A percentile compares a stretch with the other conserved stretches of the same genome.
phyloP scores from a whole-genome alignment of 306 rosid genomes.

The Gastrolobium bilobum region DNA sequence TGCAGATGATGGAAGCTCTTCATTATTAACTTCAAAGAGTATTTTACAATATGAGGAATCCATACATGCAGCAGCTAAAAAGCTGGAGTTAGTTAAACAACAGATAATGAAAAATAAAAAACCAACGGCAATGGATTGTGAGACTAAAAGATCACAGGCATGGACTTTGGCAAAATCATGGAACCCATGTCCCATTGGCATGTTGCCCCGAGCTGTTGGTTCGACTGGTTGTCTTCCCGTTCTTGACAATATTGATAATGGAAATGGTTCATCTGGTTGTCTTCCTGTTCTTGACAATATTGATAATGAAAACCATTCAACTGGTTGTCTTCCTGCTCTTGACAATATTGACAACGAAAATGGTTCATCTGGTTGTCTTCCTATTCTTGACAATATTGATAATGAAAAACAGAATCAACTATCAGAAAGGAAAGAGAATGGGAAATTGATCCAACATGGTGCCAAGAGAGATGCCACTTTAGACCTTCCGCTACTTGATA shows the following conservation, averaged over 20 bases:
- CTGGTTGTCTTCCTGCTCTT: slow-evolving; percentile 76
- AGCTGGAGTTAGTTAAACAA: slow-evolving; percentile 72
- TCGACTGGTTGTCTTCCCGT: slow-evolving; percentile 76
- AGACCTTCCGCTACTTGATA: slow-evolving; percentile 59
- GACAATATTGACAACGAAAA: slow-evolving; percentile 44
- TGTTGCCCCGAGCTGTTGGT: slow-evolving; percentile 77
- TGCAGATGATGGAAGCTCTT: slow-evolving; percentile 50
- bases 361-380: slow-evolving; percentile 77
- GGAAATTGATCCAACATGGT: slow-evolving; percentile 46
- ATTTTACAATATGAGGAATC: slow-evolving; percentile 62
- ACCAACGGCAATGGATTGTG: slow-evolving; percentile 43
- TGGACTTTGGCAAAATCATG: slow-evolving; percentile 81
- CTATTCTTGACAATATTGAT: slow-evolving; percentile 60
- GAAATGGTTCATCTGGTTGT: slow-evolving; percentile 68
- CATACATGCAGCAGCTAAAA: slow-evolving; percentile 62
- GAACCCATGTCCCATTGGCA: slow-evolving; percentile 94
- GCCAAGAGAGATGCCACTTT: slow-evolving; percentile 65
- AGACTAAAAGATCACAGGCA: slow-evolving; percentile 46
- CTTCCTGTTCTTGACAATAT: slow-evolving; percentile 69
- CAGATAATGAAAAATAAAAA: slow-evolving; percentile 52
- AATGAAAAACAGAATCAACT: slow-evolving; percentile 33
- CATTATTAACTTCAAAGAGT: slow-evolving; percentile 40
- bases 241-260: slow-evolving; percentile 53
- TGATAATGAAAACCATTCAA: slow-evolving; percentile 40
- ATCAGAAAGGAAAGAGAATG: slow-evolving; percentile 42